Base-by-base conservation (phyloP, 495 filamentous ascomycete species). In the Acidomyces sp. region DNA sequence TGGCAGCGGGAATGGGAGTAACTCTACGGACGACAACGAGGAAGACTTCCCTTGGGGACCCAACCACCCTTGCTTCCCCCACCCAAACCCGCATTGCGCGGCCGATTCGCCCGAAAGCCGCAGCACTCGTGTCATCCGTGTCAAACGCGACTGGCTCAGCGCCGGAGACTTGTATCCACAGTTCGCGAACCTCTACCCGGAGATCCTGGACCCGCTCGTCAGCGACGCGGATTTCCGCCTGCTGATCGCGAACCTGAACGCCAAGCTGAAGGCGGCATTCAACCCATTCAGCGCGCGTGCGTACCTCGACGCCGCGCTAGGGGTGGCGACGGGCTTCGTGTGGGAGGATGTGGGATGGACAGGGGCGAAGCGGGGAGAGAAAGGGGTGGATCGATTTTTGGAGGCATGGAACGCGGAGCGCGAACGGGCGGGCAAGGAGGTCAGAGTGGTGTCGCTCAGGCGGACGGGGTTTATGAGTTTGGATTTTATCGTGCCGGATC, bases 151-250 rank as follows among this genome's bases (percentile, higher is more conserved):
- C 57, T 99, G 85, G 82, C 78, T 95, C 68, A 56, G 82, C 16
- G 70, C 72, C 29, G 92, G 86, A 4, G 90, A 99, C 57, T 64
- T 94, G n/a, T 85, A 86, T 6, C 90, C 90, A 13, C 81, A 82
- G 0, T 95, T 86, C 53, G 86, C 82, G 5, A 94, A 93, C 46
- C 70, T 93, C 0, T 99, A 96, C 49, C 90, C 90, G 0, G 90
- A 96, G 49, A 92, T 96, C 40, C 64, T 99, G 10, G 85, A 93
- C 45, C 85, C 86, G 2, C 72, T 82, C 30, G 67, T 81, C 3
- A 58, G 90, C 3, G 74, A 80, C 13, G 83, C 90, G 49, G 81
- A 49, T 7, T 54, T 54, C 43, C 37, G 51, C 6, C 24, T 41
- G 12, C 43, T 54, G 6, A 21, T 54, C 29, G 28, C 43, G 9